Percentiles rank a stretch among this genome's conserved stretches.
Evolutionary conservation across 169 alveolate genomes (phyloP).

Genomic region (Plasmodium malariae): DNA sequence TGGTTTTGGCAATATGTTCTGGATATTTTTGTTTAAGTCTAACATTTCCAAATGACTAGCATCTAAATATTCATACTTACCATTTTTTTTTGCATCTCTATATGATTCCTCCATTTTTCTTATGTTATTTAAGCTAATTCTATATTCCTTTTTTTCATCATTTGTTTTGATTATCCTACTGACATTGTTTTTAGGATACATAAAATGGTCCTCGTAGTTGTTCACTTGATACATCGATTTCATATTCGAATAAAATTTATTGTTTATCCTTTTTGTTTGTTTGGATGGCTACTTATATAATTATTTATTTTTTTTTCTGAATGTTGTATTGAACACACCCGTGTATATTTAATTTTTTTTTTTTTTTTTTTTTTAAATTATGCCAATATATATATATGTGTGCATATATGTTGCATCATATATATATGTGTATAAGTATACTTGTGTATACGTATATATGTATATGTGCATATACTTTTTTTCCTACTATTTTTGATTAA

Average conservation of each 20-base stretch:
- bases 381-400: constrained; percentile 11
- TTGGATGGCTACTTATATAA: background rate
- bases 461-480: constrained; percentile 13
- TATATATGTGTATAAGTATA: background rate
- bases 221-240: constrained; percentile 46
- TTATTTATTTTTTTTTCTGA: background rate
- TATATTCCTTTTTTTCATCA: constrained; percentile 23
- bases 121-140: constrained; percentile 15
- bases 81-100: constrained; percentile 22
- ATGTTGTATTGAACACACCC: background rate
- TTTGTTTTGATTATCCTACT: constrained; percentile 24
- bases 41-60: constrained; percentile 75
- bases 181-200: constrained; percentile 19
- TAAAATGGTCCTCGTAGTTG: constrained; percentile 25
- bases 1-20: constrained; percentile 61
- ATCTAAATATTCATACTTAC: constrained; percentile 69
- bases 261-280: background rate
- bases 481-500: background rate
- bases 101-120: constrained; percentile 5
- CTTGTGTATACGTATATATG: constrained; percentile 4
- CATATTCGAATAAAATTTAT: constrained; percentile 18
- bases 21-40: constrained; percentile 62
- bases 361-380: too few species aligned
- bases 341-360: background rate
- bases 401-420: background rate